phyloP scores from a whole-genome alignment of 2,329 filamentous ascomycete genomes.

The Lasiodiplodia gonubiensis region DNA sequence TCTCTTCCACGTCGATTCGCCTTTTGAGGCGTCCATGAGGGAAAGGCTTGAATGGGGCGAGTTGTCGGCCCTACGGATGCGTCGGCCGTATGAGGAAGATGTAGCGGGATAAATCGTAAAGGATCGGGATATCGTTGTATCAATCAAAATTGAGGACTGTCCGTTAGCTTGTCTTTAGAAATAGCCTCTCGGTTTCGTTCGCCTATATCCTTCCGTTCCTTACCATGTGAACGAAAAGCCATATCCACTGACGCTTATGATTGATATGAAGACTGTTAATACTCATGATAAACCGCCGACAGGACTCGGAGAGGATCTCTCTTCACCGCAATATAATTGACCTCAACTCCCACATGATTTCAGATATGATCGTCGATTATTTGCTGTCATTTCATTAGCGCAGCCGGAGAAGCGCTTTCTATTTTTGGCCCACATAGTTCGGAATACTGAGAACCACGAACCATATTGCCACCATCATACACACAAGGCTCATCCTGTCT shows the following conservation, averaged over 20 bases:
- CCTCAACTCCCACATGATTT: not conserved
- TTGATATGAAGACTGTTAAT: not conserved
- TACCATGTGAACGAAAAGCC: too few species aligned
- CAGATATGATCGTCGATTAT: not conserved
- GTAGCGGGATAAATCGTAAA: not conserved
- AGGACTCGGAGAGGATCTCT: not conserved
- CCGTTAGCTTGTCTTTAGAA: too few species aligned
- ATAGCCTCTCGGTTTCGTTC: too few species aligned
- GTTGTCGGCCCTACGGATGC: not conserved
- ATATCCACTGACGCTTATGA: not conserved
- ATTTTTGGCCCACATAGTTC: constrained; percentile 16
- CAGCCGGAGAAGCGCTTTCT: constrained; percentile 23
- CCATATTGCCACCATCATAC: constrained; percentile 12
- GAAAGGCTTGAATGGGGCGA: not conserved
- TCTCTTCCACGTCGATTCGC: not conserved
- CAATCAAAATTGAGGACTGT: too few species aligned
- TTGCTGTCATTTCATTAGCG: constrained; percentile 27
- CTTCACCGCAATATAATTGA: not conserved
- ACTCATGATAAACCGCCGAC: not conserved
- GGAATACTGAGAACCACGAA: constrained; percentile 21
- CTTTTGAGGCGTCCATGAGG: not conserved
- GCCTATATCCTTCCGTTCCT: too few species aligned
- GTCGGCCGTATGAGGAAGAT: not conserved
- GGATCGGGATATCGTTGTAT: too few species aligned
- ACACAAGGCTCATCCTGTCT: constrained; percentile 9